Conservation (phyloP, 2,329 filamentous ascomycete genomes). For the Fusarium chlamydosporum region DNA sequence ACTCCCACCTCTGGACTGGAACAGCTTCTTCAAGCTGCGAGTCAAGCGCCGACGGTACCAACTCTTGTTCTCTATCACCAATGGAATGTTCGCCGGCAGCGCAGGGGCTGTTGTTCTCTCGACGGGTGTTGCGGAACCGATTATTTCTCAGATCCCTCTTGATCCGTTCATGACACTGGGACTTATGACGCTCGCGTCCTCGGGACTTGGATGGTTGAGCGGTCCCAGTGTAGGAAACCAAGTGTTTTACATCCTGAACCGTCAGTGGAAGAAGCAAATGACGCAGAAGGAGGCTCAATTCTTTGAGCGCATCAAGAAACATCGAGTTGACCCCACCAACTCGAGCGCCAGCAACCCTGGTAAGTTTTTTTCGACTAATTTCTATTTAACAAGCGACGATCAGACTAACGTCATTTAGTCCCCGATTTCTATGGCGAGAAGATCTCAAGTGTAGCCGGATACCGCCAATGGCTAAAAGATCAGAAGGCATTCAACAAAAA, state of each 20-base stretch:
- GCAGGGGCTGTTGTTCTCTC: conserved; percentile 76
- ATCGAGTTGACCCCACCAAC: conserved; percentile 90
- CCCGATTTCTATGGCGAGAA: conserved; percentile 99
- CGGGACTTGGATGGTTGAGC: conserved; percentile 87
- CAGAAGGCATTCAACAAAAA: conserved; percentile 98
- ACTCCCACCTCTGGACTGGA: conserved; percentile 77
- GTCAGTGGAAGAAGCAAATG: conserved; percentile 79
- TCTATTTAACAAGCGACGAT: not conserved
- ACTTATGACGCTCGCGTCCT: conserved; percentile 80
- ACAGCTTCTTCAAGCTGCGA: conserved; percentile 92
- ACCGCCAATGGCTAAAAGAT: conserved; percentile 96
- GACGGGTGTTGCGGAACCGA: conserved; percentile 77
- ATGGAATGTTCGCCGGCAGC: conserved; percentile 73
- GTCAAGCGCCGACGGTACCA: conserved; percentile 88
- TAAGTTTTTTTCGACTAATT: conserved; percentile 47
- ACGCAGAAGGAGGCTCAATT: conserved; percentile 93
- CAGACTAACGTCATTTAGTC: conserved; percentile 63
- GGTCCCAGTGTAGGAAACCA: conserved; percentile 86
- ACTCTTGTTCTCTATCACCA: conserved; percentile 79
- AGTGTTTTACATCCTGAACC: conserved; percentile 82
- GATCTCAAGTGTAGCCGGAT: conserved; percentile 92
- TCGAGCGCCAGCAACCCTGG: conserved; percentile 91
- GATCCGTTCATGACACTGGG: conserved; percentile 91
- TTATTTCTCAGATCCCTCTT: conserved; percentile 80
- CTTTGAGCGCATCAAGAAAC: conserved; percentile 90